Evolutionary conservation across 2,329 filamentous ascomycete genomes (phyloP).

Genomic region (Apiospora sp.): DNA sequence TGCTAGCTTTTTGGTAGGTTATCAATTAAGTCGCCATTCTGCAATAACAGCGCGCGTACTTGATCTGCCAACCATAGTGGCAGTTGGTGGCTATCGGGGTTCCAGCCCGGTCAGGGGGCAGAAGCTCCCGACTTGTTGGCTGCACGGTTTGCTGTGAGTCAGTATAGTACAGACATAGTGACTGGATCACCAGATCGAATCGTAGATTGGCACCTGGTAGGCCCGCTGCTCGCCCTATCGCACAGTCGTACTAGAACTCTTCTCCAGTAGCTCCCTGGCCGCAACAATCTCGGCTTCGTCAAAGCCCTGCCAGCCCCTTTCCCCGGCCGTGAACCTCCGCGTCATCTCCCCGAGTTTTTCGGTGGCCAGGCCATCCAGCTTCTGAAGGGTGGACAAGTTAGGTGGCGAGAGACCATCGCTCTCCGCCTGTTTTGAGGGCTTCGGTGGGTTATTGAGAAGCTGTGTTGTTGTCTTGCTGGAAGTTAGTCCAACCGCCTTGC

Average conservation of each 20-base stretch:
- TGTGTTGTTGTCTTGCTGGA: conserved; percentile 55
- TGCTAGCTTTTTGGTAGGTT: conserved; percentile 6
- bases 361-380: conserved; percentile 76
- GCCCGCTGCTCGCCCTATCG: conserved; percentile 13
- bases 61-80: conserved; percentile 3
- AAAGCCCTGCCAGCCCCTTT: conserved; percentile 77
- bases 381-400: conserved; percentile 65
- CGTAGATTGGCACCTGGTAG: conserved; percentile 19
- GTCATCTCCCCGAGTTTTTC: conserved; percentile 80
- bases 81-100: conserved; percentile 13
- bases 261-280: conserved; percentile 71
- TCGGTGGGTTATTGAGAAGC: conserved; percentile 54
- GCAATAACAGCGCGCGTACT: conserved; percentile 3
- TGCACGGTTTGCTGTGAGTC: conserved; percentile 22
- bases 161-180: conserved; percentile 17
- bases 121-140: conserved; percentile 20
- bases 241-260: conserved; percentile 52
- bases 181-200: conserved; percentile 16
- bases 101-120: conserved; percentile 20
- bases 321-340: conserved; percentile 64
- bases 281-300: conserved; percentile 75
- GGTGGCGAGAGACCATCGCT: conserved; percentile 62
- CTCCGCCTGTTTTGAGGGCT: conserved; percentile 55
- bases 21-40: conserved; percentile 16
- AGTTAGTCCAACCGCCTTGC: conserved; percentile 36